Conservation (phyloP, 371 early-diverging fungal species). For the Dichotomocladium elegans region DNA sequence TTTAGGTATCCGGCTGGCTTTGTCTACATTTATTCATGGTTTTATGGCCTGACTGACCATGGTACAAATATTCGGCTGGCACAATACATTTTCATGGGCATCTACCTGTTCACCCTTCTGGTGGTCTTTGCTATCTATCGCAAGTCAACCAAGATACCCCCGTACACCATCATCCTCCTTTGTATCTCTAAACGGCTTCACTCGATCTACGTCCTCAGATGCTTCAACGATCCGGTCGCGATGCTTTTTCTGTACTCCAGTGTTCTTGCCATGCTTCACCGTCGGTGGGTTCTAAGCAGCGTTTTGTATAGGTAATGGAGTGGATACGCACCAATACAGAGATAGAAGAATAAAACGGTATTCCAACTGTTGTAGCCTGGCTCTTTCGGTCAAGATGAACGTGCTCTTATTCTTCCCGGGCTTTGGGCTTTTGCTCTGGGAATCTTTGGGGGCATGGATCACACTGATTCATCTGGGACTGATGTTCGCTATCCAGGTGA, state of each 20-base stretch:
- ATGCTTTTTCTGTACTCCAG: conserved; percentile 74
- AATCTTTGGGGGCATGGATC: conserved; percentile 47
- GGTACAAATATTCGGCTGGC: conserved; percentile 69
- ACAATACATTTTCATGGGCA: conserved; percentile 76
- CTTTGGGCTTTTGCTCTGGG: conserved; percentile 67
- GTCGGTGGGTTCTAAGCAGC: conserved; percentile 49
- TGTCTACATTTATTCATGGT: conserved; percentile 76
- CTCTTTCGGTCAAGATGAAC: conserved; percentile 92
- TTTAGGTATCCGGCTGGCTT: conserved; percentile 91
- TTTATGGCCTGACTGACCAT: conserved; percentile 65
- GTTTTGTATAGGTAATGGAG: conserved; percentile 58
- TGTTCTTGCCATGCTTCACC: conserved; percentile 55
- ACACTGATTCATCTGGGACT: conserved; percentile 46
- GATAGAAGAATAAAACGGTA: too few species aligned
- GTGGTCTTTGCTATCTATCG: conserved; percentile 67
- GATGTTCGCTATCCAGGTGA: conserved; percentile 56
- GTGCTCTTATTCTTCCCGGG: conserved; percentile 87
- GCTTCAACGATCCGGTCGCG: conserved; percentile 91
- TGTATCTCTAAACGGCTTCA: conserved; percentile 78
- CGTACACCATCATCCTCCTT: conserved; percentile 57
- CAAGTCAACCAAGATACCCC: conserved; percentile 54
- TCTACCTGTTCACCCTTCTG: conserved; percentile 66
- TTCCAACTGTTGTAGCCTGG: conserved; percentile 67
- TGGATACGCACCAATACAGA: too few species aligned
- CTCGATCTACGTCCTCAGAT: conserved; percentile 85